A percentile compares a stretch with the other conserved stretches of the same genome.
Evolutionary conservation across 345 rosid genomes (phyloP).

Genomic region (Psidium friedrichsthalianum): DNA sequence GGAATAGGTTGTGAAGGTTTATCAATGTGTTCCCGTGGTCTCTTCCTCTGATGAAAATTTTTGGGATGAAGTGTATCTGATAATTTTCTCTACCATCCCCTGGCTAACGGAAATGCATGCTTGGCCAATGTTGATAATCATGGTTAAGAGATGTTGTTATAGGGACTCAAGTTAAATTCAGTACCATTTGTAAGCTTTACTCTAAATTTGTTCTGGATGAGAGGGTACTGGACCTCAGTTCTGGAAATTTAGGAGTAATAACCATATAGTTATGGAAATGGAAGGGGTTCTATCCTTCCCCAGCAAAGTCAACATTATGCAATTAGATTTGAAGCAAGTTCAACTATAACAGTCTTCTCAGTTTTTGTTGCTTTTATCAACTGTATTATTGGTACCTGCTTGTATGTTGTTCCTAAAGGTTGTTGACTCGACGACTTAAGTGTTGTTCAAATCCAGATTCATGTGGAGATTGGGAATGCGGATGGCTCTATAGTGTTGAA

Average conservation of each 20-base stretch:
- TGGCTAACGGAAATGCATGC: not conserved
- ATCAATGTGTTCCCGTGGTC: not conserved
- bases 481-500: constrained; percentile 50
- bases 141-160: not conserved
- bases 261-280: not conserved
- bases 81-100: not conserved
- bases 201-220: not conserved
- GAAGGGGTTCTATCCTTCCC: not conserved
- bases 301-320: not conserved
- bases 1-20: not conserved
- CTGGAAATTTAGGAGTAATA: not conserved
- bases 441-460: constrained; percentile 37
- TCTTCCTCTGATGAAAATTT: not conserved
- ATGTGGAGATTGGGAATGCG: constrained; percentile 57
- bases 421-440: not conserved
- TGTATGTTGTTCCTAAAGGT: not conserved
- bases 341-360: not conserved
- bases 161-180: not conserved
- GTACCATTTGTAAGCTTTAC: not conserved
- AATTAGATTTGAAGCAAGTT: not conserved
- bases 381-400: not conserved
- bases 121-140: not conserved
- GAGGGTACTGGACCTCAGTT: not conserved
- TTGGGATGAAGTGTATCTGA: not conserved
- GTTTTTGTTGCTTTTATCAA: not conserved